Percentiles rank a stretch among this genome's conserved stretches.
These are phyloP conservation scores for Capsicum chinense DNA, from an alignment of 257 asterid genomes.

Conservation along the genomic window DNA sequence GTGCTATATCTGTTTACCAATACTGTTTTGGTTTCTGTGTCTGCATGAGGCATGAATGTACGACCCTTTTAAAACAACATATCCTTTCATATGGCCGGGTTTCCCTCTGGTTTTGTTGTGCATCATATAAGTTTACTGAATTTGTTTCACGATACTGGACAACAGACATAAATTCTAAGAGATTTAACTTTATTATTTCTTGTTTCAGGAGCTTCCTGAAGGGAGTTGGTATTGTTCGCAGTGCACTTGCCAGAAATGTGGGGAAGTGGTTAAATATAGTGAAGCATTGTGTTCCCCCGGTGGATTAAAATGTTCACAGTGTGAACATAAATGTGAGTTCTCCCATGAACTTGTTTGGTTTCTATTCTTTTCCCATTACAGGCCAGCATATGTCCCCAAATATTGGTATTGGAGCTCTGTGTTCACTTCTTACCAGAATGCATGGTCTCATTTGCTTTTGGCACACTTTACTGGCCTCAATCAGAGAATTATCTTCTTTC, in stretches of 20 bases:
- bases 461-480: conserved; percentile 16
- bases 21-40: conserved; percentile 22
- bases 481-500: conserved; percentile 4
- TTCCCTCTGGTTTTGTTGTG: conserved; percentile 17
- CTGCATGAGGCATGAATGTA: background rate
- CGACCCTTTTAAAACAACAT: background rate
- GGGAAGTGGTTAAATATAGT: conserved; percentile 58
- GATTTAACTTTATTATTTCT: conserved; percentile 31
- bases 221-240: conserved; percentile 99
- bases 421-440: conserved; percentile 10
- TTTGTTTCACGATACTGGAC: background rate
- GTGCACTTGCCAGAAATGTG: conserved; percentile 90
- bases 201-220: conserved; percentile 86
- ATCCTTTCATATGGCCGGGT: conserved; percentile 12
- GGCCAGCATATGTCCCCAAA: conserved; percentile 2
- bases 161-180: conserved; percentile 11
- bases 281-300: conserved; percentile 53
- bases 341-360: conserved; percentile 29
- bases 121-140: background rate
- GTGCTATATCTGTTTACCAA: background rate
- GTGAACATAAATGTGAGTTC: conserved; percentile 77
- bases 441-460: conserved; percentile 7
- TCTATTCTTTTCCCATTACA: conserved; percentile 11
- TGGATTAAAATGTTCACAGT: conserved; percentile 76
- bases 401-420: background rate